Evolutionary conservation across 257 asterid species (phyloP), one percentile per base, ranked within the genome.

Genomic region (Scutellaria galericulata): DNA sequence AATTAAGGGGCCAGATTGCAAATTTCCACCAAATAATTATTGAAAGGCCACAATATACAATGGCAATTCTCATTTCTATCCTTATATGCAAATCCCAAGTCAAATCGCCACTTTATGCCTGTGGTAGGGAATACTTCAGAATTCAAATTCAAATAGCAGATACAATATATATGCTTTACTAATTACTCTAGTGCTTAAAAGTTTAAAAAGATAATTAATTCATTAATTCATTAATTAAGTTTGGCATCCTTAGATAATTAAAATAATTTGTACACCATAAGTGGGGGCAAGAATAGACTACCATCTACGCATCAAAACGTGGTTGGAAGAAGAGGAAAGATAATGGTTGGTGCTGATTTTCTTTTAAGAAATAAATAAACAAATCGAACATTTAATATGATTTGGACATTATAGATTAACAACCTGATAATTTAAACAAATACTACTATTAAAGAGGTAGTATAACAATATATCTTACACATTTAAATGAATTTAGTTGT

Each of bases 91-190:
- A 57, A 47, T 22, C 64, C 31, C 48, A 56, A 39, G 44, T 47
- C 70, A 72, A 11, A 63, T 55, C 8, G 10, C 24, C 55, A 44
- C 71, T 57, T 54, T 48, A 41, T 44, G 60, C 66, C 40, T 20
- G 37, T 27, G 40, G 14, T 44, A 10, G 52, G 53, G 53, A 44
- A 44, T 27, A 58, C 40, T 60, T 40, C 37, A 62, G 1, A 69
- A 56, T 75, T 77, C 66, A 75, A 78, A 56, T 66, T 78, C 71
- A 65, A 78, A 64, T 24, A 20, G 10, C 6, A 22, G 37, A 31
- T 31, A 31, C 37, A 27, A 24, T 58, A 22, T 37, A 11, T 6
- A 22, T 54, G 56, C 51, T 60, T 60, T 41, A 13, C 12, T 74
- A 7, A 58, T 18, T 35, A 27, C 41, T 20, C 6, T 68, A 22